Evolutionary conservation across 2,329 filamentous ascomycete species (phyloP).

Genomic region (Tolypocladium sp.): DNA sequence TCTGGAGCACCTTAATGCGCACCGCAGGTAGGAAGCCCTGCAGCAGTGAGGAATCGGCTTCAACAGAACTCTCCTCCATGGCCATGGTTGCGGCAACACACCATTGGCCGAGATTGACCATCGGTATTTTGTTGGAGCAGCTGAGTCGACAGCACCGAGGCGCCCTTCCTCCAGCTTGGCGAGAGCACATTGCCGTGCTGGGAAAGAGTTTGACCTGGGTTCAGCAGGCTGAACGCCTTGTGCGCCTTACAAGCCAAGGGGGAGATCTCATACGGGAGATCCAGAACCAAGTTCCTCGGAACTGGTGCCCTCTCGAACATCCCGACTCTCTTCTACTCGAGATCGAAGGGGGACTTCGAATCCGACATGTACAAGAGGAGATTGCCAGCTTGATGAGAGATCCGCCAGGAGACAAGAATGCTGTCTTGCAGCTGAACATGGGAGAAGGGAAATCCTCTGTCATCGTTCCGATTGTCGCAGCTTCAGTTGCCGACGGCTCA

Average conservation of each 20-base stretch:
- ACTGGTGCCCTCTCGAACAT: constrained; percentile 39
- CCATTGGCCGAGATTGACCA: background rate
- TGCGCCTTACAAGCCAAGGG: constrained; percentile 9
- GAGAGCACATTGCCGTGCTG: constrained; percentile 21
- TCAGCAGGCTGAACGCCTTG: constrained; percentile 30
- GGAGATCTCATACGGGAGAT: constrained; percentile 28
- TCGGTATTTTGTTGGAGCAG: background rate
- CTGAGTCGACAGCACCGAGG: background rate
- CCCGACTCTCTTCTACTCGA: constrained; percentile 56
- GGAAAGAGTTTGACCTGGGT: constrained; percentile 24
- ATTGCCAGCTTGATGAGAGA: constrained; percentile 47
- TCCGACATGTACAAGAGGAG: constrained; percentile 46
- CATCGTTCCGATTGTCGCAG: constrained; percentile 54
- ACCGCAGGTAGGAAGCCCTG: background rate
- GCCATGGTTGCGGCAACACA: background rate
- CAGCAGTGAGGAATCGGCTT: background rate
- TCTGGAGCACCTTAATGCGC: background rate
- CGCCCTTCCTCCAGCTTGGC: constrained; percentile 16
- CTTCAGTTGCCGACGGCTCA: constrained; percentile 36
- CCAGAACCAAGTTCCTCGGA: constrained; percentile 38
- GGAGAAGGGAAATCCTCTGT: constrained; percentile 59
- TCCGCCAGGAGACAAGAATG: constrained; percentile 27
- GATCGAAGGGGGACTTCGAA: constrained; percentile 49
- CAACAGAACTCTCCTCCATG: background rate
- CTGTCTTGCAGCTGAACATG: constrained; percentile 59